Percentiles rank a stretch among this genome's conserved stretches.
Conservation (phyloP, 1,139 yeast species). For the Hanseniaspora sp. region DNA sequence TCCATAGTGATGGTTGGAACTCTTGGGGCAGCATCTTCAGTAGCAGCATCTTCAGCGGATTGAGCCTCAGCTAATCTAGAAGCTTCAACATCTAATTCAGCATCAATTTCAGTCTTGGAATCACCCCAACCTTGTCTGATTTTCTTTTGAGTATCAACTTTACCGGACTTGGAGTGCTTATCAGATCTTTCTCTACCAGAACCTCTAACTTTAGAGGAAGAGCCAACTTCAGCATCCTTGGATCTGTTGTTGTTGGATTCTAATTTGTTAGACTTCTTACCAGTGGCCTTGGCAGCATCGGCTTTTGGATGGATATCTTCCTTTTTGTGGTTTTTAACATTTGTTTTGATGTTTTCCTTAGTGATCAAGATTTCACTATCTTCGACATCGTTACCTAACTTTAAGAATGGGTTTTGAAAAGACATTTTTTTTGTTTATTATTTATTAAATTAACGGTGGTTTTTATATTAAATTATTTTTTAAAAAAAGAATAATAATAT, state of each 20-base stretch:
- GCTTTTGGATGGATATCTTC: constrained; percentile 79
- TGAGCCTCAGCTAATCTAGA: constrained; percentile 22
- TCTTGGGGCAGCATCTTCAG: constrained; percentile 32
- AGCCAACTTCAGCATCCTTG: constrained; percentile 43
- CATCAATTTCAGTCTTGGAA: constrained; percentile 47
- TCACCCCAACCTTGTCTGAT: constrained; percentile 80
- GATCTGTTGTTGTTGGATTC: constrained; percentile 55
- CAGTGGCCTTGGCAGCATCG: constrained; percentile 70
- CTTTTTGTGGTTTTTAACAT: constrained; percentile 46
- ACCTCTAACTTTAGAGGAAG: constrained; percentile 44
- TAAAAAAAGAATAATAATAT: too few relatives aligned
- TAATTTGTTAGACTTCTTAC: constrained; percentile 78
- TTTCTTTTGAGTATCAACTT: constrained; percentile 76
- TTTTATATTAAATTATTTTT: constrained; percentile 4
- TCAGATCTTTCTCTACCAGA: constrained; percentile 50
- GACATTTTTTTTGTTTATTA: constrained; percentile 20
- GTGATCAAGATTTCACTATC: constrained; percentile 54
- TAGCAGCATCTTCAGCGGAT: constrained; percentile 40
- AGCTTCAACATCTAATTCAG: constrained; percentile 39
- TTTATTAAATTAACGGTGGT: constrained; percentile 1
- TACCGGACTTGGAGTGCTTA: constrained; percentile 78
- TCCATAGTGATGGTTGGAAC: constrained; percentile 48
- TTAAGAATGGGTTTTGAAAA: constrained; percentile 39
- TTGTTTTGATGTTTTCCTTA: constrained; percentile 31
- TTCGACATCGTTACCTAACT: constrained; percentile 70